Evolutionary conservation across 2,329 filamentous ascomycete species (phyloP), one percentile per base, ranked within the genome.

Genomic region (Penicillium sp.): DNA sequence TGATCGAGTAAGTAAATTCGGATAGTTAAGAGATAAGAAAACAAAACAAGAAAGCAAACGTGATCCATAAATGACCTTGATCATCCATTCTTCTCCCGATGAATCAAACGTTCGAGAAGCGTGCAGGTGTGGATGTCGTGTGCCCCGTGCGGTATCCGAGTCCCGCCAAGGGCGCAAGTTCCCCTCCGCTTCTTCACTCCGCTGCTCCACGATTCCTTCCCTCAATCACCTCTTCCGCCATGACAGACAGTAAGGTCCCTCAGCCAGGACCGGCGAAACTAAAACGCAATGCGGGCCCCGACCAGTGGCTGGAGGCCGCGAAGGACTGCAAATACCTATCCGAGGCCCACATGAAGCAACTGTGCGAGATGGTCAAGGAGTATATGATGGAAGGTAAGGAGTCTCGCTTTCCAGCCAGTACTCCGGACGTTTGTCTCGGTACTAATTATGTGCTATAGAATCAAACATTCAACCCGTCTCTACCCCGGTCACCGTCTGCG

Each of bases 311-410:
- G 31, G 91, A 95, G 73, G 91, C 96, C 76, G 95, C 95, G 45
- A 97, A 96, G 78, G 90, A 95, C 77, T 98, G 95, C 80, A 95
- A 96, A 76, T 97, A 98, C 75, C 85, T 99, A 52, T 95, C 95
- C 50, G 95, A 99, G 78, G 81, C 88, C 61, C 92, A 96, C 71
- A 99, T 99, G 95, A 99, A 99, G 83, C 91, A 96, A 76, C 84
- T 99, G 49, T 99, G 95, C 76, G 95, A 99, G 80, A 96, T 96
- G 73, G 95, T 98, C 60, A 99, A 99, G 81, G 95, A 98, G 78
- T 96, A 92, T 65, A 84, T 99, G 69, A 99, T 99, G 95, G 95
- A 99, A 83, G 92, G 92, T 95, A 74, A 70, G 64, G 37, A n/a
- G 9, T 11, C 11, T 5, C 13, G 7, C 14, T 4, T 27, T 6